Evolutionary conservation across 495 filamentous ascomycete species (phyloP).

Genomic region (Immersiella caudata): DNA sequence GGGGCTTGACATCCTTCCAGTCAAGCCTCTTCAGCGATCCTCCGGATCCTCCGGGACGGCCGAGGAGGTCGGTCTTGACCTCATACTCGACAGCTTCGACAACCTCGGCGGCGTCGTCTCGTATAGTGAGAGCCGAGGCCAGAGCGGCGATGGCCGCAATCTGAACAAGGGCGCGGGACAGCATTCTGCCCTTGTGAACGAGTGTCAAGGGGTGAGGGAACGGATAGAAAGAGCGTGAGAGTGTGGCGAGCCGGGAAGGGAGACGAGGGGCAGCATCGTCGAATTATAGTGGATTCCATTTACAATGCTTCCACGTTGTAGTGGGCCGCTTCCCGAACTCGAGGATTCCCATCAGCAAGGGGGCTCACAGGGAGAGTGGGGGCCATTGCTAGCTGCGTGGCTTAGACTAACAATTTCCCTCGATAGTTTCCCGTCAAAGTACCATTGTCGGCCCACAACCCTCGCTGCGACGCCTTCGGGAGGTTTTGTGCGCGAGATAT

Average conservation of each 20-base stretch:
- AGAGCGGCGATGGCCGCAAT: not conserved
- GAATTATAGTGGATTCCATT: not conserved
- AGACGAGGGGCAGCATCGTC: not conserved
- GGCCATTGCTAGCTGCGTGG: not conserved
- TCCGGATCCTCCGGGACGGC: slow-evolving; percentile 18
- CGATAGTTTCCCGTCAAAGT: not conserved
- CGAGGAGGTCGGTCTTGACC: not conserved
- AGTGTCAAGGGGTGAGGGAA: not conserved
- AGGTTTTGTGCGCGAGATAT: not conserved
- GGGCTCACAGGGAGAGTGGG: not conserved
- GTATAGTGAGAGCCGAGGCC: not conserved
- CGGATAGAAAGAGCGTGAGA: not conserved
- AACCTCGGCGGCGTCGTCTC: not conserved
- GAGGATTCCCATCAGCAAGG: not conserved
- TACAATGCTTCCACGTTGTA: not conserved
- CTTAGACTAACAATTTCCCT: not conserved
- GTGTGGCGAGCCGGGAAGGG: not conserved
- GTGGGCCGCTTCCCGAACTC: not conserved
- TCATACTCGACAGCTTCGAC: not conserved
- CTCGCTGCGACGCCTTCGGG: not conserved
- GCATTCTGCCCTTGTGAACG: not conserved
- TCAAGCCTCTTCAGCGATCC: slow-evolving; percentile 21
- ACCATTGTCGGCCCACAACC: not conserved
- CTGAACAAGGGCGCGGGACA: not conserved
- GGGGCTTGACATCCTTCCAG: slow-evolving; percentile 20